Evolutionary conservation across 176 grass and related monocot species (phyloP).

Genomic region (Ananas comosus): DNA sequence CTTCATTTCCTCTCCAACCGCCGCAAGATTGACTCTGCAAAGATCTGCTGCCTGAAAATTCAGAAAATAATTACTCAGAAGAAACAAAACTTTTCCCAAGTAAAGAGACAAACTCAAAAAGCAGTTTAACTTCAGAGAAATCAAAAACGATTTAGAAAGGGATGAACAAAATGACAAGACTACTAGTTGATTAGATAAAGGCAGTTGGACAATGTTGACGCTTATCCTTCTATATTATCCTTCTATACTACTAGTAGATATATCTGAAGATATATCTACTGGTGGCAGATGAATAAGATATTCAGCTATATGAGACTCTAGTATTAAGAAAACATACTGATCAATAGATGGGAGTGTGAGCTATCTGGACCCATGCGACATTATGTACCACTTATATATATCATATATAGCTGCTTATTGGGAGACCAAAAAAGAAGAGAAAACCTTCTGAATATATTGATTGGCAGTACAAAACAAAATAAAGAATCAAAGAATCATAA

Average conservation of each 20-base stretch:
- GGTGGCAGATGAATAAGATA: no score
- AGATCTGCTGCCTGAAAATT: constrained; percentile 88
- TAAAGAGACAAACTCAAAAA: neutral
- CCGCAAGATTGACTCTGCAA: constrained; percentile 73
- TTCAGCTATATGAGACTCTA: no score
- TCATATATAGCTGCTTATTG: no score
- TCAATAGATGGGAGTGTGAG: no score
- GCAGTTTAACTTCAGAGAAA: neutral
- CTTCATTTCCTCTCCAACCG: constrained; percentile 62
- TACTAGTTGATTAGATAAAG: no score
- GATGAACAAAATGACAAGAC: no score
- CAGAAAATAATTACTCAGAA: neutral
- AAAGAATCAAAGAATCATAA: constrained; percentile 1
- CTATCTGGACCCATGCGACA: no score
- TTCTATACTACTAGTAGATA: no score
- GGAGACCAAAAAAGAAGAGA: neutral
- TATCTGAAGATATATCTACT: neutral
- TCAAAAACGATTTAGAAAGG: neutral
- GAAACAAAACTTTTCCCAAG: neutral
- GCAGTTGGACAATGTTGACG: no score
- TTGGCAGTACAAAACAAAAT: neutral
- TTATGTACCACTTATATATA: no score
- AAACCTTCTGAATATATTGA: neutral
- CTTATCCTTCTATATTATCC: no score
- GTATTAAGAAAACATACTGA: no score